A percentile compares a stretch with the other conserved stretches of the same genome.
phyloP scores from a whole-genome alignment of 2,329 filamentous ascomycete species.

The Diaporthe capsici region DNA sequence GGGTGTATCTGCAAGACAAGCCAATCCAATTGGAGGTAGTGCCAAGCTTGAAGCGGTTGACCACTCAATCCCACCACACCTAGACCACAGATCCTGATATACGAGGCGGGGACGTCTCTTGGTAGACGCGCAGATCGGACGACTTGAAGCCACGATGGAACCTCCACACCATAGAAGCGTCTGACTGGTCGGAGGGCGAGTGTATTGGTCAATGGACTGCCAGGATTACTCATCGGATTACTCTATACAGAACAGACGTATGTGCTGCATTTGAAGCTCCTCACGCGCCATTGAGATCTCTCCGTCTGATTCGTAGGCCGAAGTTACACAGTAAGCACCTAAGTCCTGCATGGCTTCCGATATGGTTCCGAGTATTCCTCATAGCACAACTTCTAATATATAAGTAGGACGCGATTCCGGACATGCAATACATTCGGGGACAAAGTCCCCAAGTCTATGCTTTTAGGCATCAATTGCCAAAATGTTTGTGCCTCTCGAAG shows the following conservation, averaged over 20 bases:
- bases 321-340: neutral
- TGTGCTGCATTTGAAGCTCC: neutral
- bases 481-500: neutral
- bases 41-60: neutral
- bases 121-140: neutral
- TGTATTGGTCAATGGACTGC: neutral
- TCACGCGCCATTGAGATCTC: neutral
- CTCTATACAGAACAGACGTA: neutral
- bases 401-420: neutral
- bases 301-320: neutral
- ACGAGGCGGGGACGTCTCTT: neutral
- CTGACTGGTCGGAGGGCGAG: neutral
- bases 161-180: neutral
- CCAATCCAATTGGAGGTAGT: neutral
- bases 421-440: neutral
- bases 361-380: neutral
- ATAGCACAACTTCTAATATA: neutral
- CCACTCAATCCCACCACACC: neutral
- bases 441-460: fast-evolving
- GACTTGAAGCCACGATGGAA: neutral
- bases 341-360: neutral
- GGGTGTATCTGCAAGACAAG: neutral
- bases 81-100: neutral
- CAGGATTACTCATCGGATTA: constrained; percentile 6
- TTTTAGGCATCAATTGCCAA: neutral